Conservation (phyloP, 345 rosid species). For the Euphorbia peplus region DNA sequence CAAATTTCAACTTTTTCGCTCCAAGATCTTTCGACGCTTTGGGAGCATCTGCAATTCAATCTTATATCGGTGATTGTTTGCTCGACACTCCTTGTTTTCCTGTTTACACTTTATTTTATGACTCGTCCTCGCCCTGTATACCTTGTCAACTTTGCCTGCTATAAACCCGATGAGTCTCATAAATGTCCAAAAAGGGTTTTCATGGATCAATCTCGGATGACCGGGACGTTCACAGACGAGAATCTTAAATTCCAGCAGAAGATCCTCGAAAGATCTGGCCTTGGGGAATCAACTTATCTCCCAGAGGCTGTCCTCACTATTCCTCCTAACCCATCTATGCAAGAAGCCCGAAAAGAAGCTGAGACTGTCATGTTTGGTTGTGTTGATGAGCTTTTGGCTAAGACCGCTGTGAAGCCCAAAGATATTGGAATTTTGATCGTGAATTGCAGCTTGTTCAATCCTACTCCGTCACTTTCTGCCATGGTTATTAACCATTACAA, state of each 20-base stretch:
- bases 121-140: slow-evolving; percentile 35
- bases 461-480: slow-evolving; percentile 23
- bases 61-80: slow-evolving; percentile 21
- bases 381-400: slow-evolving; percentile 24
- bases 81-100: slow-evolving; percentile 19
- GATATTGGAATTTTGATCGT: slow-evolving; percentile 26
- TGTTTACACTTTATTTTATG: slow-evolving; percentile 25
- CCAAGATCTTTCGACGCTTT: slow-evolving; percentile 19
- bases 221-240: slow-evolving; percentile 28
- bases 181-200: slow-evolving; percentile 34
- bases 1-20: slow-evolving; percentile 28
- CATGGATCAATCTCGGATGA: slow-evolving; percentile 32
- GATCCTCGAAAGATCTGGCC: slow-evolving; percentile 35
- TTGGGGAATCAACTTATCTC: slow-evolving; percentile 34
- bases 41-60: slow-evolving; percentile 25
- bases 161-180: slow-evolving; percentile 33
- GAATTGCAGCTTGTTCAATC: slow-evolving; percentile 24
- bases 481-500: slow-evolving; percentile 25
- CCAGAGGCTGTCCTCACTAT: slow-evolving; percentile 31
- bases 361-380: slow-evolving; percentile 25
- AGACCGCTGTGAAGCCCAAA: slow-evolving; percentile 19
- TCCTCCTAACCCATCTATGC: slow-evolving; percentile 32
- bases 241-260: slow-evolving; percentile 28
- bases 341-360: slow-evolving; percentile 36
- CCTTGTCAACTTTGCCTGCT: slow-evolving; percentile 38